Evolutionary conservation across 257 asterid genomes (phyloP), one percentile per base, ranked within the genome.

Genomic region (Leonotis leonurus): DNA sequence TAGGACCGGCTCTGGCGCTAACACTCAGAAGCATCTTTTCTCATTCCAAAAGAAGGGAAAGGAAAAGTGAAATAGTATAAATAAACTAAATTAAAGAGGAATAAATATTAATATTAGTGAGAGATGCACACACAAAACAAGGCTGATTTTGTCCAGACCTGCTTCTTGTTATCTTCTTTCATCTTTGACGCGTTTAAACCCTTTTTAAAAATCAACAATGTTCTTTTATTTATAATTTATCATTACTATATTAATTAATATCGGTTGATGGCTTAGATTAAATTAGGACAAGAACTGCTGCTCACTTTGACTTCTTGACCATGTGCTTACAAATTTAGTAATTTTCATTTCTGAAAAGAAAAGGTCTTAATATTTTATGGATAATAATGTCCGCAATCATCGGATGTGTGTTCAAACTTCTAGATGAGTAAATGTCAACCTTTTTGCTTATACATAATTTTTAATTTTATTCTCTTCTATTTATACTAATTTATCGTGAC

Each of bases 101-200:
- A 13, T 14, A 50, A 68, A 17, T 35, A 56, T 7, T 52, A 27
- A 32, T 52, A n/a, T 29, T 14, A 74, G n/a, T 59, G 60, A 70
- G 70, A 30, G 71, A 69, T 0, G 39, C 62, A 61, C 80, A 76
- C 80, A 77, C 76, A 73, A 73, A 67, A 65, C 84, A 71, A 85
- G 72, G 75, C 69, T 75, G 85, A 76, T 76, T 67, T 80, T 80
- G 80, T 80, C 81, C 62, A 4, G 44, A 65, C 40, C 53, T 46
- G 68, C 33, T 4, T 1, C 30, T 77, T 20, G 7, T 78, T 69
- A 82, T 78, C 80, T 70, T 71, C 61, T 53, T 73, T 45, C 71
- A 74, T 69, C 70, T 76, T 82, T 78, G 87, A 81, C 89, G 95
- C 91, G 88, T 78, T n/a, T n/a, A 72, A 75, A 71, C 56, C 67